A percentile compares a stretch with the other conserved stretches of the same genome.
Conservation (phyloP, 2,329 filamentous ascomycete genomes). For the Penicillium sp. region DNA sequence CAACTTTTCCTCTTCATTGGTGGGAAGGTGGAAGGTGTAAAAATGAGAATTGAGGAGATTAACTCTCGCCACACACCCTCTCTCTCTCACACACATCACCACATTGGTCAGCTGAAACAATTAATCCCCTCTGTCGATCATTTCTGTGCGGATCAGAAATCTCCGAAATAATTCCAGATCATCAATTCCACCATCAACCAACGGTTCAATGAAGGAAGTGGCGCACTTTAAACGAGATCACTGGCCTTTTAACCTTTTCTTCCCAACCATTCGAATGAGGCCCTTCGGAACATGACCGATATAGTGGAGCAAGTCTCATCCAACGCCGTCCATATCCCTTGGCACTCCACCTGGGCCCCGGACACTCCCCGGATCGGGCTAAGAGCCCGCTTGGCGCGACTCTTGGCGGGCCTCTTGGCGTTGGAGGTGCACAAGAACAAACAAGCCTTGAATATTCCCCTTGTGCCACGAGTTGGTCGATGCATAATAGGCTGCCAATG, state of each 20-base stretch:
- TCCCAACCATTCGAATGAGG: neutral
- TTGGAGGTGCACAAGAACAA: conserved; percentile 1
- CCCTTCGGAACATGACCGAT: neutral
- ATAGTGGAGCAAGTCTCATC: neutral
- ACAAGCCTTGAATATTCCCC: conserved; percentile 7
- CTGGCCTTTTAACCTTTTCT: neutral
- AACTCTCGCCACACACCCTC: too few relatives aligned
- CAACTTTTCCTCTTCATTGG: too few relatives aligned
- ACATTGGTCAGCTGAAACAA: too few relatives aligned
- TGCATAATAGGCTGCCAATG: conserved; percentile 2
- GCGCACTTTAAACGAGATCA: neutral
- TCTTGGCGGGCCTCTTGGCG: conserved; percentile 7
- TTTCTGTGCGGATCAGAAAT: neutral
- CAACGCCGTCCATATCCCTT: neutral
- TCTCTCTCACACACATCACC: neutral
- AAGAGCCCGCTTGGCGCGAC: neutral
- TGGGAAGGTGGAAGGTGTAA: too few relatives aligned
- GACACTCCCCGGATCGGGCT: neutral
- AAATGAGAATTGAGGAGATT: too few relatives aligned
- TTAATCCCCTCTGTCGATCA: neutral
- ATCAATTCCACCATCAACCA: neutral
- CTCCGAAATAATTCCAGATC: neutral
- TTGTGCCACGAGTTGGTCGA: neutral
- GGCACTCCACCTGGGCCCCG: neutral
- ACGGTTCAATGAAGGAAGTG: neutral